Conservation (phyloP, 306 rosid genomes). For the Fagus crenata region DNA sequence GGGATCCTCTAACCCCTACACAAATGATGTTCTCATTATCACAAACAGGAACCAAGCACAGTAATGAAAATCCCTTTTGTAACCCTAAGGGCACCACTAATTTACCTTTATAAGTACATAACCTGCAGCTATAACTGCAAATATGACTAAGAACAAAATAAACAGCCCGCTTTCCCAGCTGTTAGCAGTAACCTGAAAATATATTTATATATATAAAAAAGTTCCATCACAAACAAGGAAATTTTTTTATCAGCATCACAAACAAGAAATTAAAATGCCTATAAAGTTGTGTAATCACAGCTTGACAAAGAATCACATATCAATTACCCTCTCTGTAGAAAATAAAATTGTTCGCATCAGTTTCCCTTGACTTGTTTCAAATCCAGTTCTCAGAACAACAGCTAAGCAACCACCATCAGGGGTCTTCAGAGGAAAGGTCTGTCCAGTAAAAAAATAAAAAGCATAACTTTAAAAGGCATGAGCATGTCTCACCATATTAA, state of each 20-base stretch:
- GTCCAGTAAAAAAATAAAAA: slow-evolving; percentile 40
- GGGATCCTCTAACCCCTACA: slow-evolving; percentile 96
- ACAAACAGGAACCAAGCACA: slow-evolving; percentile 12
- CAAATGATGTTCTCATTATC: slow-evolving; percentile 20
- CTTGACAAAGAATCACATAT: slow-evolving; percentile 22
- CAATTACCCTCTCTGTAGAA: slow-evolving; percentile 93
- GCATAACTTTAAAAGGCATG: slow-evolving; percentile 27
- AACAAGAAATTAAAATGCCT: slow-evolving; percentile 10
- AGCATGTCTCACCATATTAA: slow-evolving; percentile 14
- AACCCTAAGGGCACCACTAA: slow-evolving; percentile 24
- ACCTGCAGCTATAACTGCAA: slow-evolving; percentile 97
- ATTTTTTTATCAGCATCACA: neutral
- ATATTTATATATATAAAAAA: slow-evolving; percentile 3
- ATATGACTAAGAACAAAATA: slow-evolving; percentile 86
- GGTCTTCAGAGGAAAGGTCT: slow-evolving; percentile 82
- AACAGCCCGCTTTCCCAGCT: slow-evolving; percentile 99
- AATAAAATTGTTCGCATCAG: slow-evolving; percentile 97
- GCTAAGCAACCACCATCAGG: slow-evolving; percentile 99
- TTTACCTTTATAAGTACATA: slow-evolving; percentile 89
- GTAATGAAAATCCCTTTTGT: slow-evolving; percentile 14
- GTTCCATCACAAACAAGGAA: slow-evolving; percentile 4
- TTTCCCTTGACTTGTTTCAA: slow-evolving; percentile 99
- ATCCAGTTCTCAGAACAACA: slow-evolving; percentile 93
- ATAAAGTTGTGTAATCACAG: slow-evolving; percentile 6
- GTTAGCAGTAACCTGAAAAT: slow-evolving; percentile 88